Evolutionary conservation across 164 flowering plant species (phyloP), one percentile per base, ranked within the genome.

Genomic region (Macadamia tetraphylla): DNA sequence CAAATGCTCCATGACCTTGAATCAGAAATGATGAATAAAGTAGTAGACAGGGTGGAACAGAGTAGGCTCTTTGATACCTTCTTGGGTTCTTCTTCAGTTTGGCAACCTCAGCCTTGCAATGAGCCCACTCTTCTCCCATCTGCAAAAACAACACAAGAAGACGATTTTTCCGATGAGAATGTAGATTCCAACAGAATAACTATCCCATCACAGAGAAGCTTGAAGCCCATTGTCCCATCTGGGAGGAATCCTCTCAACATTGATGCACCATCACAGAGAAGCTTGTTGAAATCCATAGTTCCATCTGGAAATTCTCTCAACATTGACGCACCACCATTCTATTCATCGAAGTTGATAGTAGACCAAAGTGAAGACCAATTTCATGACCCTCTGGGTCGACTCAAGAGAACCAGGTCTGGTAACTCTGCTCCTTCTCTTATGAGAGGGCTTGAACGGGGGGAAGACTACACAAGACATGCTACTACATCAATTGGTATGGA

Each of bases 91-190:
- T 92, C 98, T 0, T 87, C 94, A 0, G 84, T 92, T 58, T 92
- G 99, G 99, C 96, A 95, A 78, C 99, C 99, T 67, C 94, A 84
- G 78, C 98, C 97, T 71, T 95, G 99, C 80, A 85, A 66, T 66
- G 97, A 92, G 29, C 76, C 74, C 6, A 43, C 61, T 5, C 3
- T 63, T 49, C n/a, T 40, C 6, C 67, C 80, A 13, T 15, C 63
- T 3, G 35, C 60, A 6, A 58, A 69, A 2, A 65, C 56, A 57
- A 62, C 73, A 31, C 58, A 51, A 48, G 69, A 78, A 0, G 86
- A 83, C 66, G 75, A 71, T n/a, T 92, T 81, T 63, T 82, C 76
- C 0, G 88, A 90, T 61, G 96, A 92, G 77, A 88, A 89, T 67
- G 58, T 78, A 2, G 74, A 81, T 56, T 66, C 75, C 0, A 80